Evolutionary conservation across 306 rosid genomes (phyloP).

Genomic region (Prunus fruticosa): DNA sequence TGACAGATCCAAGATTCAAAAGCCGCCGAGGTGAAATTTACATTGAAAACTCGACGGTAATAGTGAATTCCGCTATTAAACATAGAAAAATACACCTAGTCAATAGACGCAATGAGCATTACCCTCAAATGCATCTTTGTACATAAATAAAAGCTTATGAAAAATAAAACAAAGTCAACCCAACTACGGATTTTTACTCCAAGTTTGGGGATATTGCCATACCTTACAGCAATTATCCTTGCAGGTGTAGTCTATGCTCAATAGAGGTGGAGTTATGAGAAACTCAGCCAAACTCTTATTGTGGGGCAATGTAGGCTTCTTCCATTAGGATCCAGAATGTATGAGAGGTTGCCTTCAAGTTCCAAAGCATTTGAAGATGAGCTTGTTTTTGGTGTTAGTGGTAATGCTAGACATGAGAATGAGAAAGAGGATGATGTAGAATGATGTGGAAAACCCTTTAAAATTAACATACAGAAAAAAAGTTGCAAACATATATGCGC

Average conservation of each 20-base stretch:
- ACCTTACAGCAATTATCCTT: slow-evolving; percentile 62
- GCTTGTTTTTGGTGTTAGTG: slow-evolving; percentile 53
- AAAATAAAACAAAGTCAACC: slow-evolving; percentile 39
- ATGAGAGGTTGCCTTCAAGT: slow-evolving; percentile 71
- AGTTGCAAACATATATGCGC: slow-evolving; percentile 21
- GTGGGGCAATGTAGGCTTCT: slow-evolving; percentile 59
- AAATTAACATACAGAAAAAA: slow-evolving; percentile 9
- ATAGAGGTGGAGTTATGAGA: slow-evolving; percentile 72
- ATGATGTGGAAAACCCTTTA: slow-evolving; percentile 30
- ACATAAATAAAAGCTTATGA: too few relatives aligned
- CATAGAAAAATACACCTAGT: too few relatives aligned
- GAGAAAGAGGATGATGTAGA: slow-evolving; percentile 33
- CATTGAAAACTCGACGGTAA: too few relatives aligned
- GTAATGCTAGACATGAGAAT: slow-evolving; percentile 39
- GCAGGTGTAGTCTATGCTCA: slow-evolving; percentile 59
- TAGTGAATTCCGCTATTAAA: too few relatives aligned
- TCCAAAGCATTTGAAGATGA: slow-evolving; percentile 67
- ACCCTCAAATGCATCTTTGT: too few relatives aligned
- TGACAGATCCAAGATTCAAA: too few relatives aligned
- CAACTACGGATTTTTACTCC: slow-evolving; percentile 64
- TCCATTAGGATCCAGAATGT: slow-evolving; percentile 49
- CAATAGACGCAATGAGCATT: too few relatives aligned
- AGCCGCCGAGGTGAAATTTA: rapidly evolving
- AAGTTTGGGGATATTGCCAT: slow-evolving; percentile 74
- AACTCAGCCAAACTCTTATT: slow-evolving; percentile 47